These are phyloP conservation scores for Leptomonas pyrrhocoris DNA, from an alignment of 208 protist genomes.

Conservation along the genomic window DNA sequence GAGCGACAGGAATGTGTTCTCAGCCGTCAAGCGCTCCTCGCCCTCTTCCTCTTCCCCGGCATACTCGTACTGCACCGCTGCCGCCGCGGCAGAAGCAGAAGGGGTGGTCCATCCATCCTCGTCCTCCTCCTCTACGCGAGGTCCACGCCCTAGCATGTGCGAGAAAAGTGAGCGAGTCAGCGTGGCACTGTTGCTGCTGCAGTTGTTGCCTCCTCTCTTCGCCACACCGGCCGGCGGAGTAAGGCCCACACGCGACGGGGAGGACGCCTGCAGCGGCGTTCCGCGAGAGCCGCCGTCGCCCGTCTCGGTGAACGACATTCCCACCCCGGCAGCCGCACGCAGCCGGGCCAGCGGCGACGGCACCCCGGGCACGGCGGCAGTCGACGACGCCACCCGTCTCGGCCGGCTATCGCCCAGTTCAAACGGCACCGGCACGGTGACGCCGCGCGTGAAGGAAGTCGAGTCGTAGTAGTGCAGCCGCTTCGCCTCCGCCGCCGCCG, in stretches of 20 bases:
- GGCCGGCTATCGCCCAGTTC: slow-evolving; percentile 27
- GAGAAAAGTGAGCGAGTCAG: slow-evolving; percentile 1
- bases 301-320: background rate
- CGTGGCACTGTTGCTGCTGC: background rate
- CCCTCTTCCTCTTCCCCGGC: background rate
- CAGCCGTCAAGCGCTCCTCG: slow-evolving; percentile 5
- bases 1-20: slow-evolving; percentile 47
- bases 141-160: background rate
- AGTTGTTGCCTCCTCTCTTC: too few species aligned
- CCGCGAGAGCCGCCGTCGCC: background rate
- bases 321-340: too few species aligned
- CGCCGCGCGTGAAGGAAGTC: slow-evolving; percentile 36
- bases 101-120: background rate
- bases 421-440: slow-evolving; percentile 56
- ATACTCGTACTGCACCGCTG: background rate
- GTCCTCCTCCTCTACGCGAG: background rate
- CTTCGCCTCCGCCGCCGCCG: slow-evolving; percentile 45
- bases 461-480: slow-evolving; percentile 38
- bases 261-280: too few species aligned
- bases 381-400: slow-evolving; percentile 4
- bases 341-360: slow-evolving; percentile 6
- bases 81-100: background rate
- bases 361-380: slow-evolving; percentile 4
- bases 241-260: too few species aligned
- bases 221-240: too few species aligned